Base-by-base conservation (phyloP, 2,329 filamentous ascomycete genomes). In the Dactylella cylindrospora region DNA sequence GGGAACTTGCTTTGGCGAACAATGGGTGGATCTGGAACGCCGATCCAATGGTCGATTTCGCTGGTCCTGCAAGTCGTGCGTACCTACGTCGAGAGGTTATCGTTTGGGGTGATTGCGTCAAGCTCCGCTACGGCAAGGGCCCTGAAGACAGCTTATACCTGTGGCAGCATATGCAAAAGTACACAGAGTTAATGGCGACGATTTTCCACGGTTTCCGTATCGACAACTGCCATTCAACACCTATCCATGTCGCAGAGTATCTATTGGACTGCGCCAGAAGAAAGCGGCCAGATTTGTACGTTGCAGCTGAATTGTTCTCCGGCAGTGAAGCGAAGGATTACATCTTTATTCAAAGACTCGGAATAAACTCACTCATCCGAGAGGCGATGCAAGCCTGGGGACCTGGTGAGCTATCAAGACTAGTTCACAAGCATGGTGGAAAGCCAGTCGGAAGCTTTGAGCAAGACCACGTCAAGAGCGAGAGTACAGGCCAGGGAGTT, bases 21-120 rank as follows among this genome's bases (percentile, higher is more conserved):
- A 98, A 98, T 70, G 93, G 93, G 35, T 98, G 93, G 93, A 90
- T 98, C 6, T 98, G 93, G 93, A 91, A 88, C 57, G 91, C 91
- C 4, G 94, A 97, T 74, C 91, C 93, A 1, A 80, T 97, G 73
- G 80, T 88, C 35, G 93, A 98, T 75, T 93, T 97, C 70, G 93
- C 93, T 23, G 94, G 94, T 0, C 86, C 90, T 0, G 78, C 87
- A 39, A 95, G 91, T 6, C 84, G 85, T 52, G 90, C 91, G n/a
- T 98, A 98, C 70, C 80, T 98, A n/a, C 83, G 89, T 46, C 83
- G 93, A 67, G 90, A 98, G 73, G 89, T 98, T 62, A 97, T 98
- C 67, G 87, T 96, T 23, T 98, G 93, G 93, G 90, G 91, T 10
- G 93, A 98, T 71, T 98, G 94, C 71, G 93, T 97, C 65, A 98